Evolutionary conservation across 2,329 filamentous ascomycete genomes (phyloP), one percentile per base, ranked within the genome.

Genomic region (Fusarium xyrophilum): DNA sequence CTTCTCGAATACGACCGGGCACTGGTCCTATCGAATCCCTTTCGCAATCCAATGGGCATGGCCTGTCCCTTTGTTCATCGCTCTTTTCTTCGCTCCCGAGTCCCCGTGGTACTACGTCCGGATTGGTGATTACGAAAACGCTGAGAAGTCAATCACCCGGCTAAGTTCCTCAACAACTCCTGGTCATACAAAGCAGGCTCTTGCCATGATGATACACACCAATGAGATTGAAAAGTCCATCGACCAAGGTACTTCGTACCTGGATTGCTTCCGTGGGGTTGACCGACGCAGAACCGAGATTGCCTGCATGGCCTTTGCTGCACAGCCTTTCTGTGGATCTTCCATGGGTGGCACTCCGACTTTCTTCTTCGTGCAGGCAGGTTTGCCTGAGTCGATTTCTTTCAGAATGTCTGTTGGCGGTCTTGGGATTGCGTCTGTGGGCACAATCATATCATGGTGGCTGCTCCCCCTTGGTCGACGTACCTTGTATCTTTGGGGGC

Each of bases 181-280:
- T 8, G 57, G 86, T 89, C 63, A 88, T 56, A 25, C 58, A 14
- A 63, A 63, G 21, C 60, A 63, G 30, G 30, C 60, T n/a, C 42
- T 63, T 15, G 58, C 58, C 11, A 63, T 63, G 90, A 96, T 96
- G 89, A 86, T 91, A 15, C 77, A 82, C 56, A 83, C 82, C 8
- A 76, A 81, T 65, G 76, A 81, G 57, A 73, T 83, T 3, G 83
- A 85, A 44, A 63, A 63, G 27, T 63, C 60, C 14, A 63, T 63
- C 7, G 48, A 63, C 7, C 60, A 63, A 38, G 60, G 60, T 14
- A 63, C 60, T 33, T 63, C 60, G n/a, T 84, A 85, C 58, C 46
- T 72, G 19, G 83, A 86, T 69, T 84, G 81, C 64, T 86, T 86
- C 76, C 76, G 76, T 8, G 83, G 83, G 21, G 77, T 78, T 15